Evolutionary conservation across 768 basidiomycete species (phyloP).

Genomic region (Suillus occidentalis): DNA sequence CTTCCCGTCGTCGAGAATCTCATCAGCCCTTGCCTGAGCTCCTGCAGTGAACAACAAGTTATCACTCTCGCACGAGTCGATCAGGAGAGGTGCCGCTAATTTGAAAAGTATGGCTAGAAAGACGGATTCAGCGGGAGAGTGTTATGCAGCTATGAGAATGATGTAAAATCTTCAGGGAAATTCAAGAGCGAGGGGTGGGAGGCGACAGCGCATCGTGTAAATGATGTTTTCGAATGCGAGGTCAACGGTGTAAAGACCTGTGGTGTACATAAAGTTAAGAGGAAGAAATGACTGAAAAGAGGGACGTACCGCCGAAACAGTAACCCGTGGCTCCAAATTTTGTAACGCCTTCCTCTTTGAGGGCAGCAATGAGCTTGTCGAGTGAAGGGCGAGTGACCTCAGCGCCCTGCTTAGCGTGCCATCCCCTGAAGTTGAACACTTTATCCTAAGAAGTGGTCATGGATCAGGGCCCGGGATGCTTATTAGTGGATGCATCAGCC

Average conservation of each 20-base stretch:
- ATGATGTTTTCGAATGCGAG: constrained; percentile 57
- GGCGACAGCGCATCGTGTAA: constrained; percentile 46
- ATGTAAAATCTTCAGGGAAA: constrained; percentile 52
- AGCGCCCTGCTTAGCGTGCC: constrained; percentile 44
- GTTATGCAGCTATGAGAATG: neutral
- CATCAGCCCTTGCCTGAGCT: constrained; percentile 44
- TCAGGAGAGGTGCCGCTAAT: too few species aligned
- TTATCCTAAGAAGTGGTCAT: constrained; percentile 13
- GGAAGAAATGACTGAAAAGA: neutral
- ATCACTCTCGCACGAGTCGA: constrained; percentile 64
- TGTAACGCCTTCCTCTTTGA: constrained; percentile 39
- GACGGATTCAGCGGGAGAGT: neutral
- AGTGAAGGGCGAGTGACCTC: constrained; percentile 35
- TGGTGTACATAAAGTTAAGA: neutral
- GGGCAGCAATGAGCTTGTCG: constrained; percentile 37
- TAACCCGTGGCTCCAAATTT: constrained; percentile 42
- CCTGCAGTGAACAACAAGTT: constrained; percentile 49
- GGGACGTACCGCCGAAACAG: constrained; percentile 38
- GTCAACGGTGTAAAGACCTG: constrained; percentile 60
- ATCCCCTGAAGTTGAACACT: constrained; percentile 40
- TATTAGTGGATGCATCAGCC: neutral
- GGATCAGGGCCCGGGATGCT: neutral
- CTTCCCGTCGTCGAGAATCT: constrained; percentile 47
- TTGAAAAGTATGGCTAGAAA: too few species aligned
- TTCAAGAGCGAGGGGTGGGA: constrained; percentile 66